Conservation (phyloP, 2,329 filamentous ascomycete species). For the Purpureocillium takamizusanense region DNA sequence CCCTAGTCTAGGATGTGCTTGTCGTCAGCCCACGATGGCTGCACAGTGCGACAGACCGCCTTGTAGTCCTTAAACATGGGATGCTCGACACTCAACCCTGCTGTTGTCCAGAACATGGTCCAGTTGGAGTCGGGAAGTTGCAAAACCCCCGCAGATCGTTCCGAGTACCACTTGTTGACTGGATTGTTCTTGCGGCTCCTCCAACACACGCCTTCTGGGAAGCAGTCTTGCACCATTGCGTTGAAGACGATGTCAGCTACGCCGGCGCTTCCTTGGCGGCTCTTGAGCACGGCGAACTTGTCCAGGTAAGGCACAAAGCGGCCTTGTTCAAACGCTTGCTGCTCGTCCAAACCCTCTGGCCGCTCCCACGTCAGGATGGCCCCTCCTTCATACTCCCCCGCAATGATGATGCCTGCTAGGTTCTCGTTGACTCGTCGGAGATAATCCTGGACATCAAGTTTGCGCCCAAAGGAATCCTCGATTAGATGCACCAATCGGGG, state of each 20-base stretch:
- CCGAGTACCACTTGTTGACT: conserved; percentile 99
- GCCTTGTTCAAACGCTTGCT: conserved; percentile 42
- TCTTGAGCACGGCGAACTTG: conserved; percentile 90
- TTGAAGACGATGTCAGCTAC: conserved; percentile 96
- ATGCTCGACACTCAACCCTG: conserved; percentile 47
- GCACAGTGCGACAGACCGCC: conserved; percentile 58
- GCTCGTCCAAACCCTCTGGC: conserved; percentile 50
- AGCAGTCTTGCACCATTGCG: conserved; percentile 83
- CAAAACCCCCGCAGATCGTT: conserved; percentile 73
- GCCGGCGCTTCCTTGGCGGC: conserved; percentile 79
- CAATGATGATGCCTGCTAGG: conserved; percentile 86
- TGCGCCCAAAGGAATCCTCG: conserved; percentile 83
- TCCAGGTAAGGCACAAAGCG: conserved; percentile 87
- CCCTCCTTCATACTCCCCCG: conserved; percentile 92
- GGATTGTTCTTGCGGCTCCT: conserved; percentile 82
- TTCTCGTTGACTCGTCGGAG: conserved; percentile 69
- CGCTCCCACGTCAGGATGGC: conserved; percentile 92
- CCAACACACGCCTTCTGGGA: conserved; percentile 87
- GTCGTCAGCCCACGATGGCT: conserved; percentile 54
- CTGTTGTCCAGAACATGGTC: conserved; percentile 98
- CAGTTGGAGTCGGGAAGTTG: conserved; percentile 77
- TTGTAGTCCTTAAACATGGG: conserved; percentile 60
- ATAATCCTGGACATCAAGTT: conserved; percentile 77
- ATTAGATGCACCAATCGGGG: conserved; percentile 77
- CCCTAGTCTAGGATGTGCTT: conserved; percentile 47